phyloP scores from a whole-genome alignment of 768 basidiomycete species.

The Lepiota venenata region DNA sequence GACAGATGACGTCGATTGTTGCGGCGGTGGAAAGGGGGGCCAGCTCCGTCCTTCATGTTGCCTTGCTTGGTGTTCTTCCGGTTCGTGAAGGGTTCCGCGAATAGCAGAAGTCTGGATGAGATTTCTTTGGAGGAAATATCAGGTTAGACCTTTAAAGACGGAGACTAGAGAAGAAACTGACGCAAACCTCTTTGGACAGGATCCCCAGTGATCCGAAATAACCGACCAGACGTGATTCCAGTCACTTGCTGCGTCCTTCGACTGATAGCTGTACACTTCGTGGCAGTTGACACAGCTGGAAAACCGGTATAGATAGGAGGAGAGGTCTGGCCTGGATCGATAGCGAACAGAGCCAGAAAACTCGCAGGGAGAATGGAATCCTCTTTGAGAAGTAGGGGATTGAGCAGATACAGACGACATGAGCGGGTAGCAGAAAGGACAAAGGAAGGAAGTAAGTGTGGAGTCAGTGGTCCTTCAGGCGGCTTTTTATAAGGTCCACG shows the following conservation, averaged over 20 bases:
- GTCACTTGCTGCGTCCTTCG: neutral
- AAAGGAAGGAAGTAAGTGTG: conserved; percentile 8
- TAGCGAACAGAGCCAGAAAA: neutral
- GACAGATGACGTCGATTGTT: neutral
- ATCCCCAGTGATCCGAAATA: conserved; percentile 5
- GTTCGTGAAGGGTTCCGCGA: neutral
- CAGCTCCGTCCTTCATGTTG: neutral
- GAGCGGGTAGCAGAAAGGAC: neutral
- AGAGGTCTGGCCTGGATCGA: neutral
- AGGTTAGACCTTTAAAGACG: neutral
- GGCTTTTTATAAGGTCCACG: conserved; percentile 4
- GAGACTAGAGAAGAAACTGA: neutral
- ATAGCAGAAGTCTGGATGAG: conserved; percentile 7
- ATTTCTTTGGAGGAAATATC: neutral
- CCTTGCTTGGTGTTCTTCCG: neutral
- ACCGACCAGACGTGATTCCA: neutral
- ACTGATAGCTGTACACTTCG: neutral
- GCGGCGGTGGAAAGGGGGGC: neutral
- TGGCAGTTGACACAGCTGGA: conserved; percentile 6
- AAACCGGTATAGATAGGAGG: neutral
- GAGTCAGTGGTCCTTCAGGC: conserved; percentile 9
- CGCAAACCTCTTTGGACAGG: conserved; percentile 5
- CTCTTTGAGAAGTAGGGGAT: neutral
- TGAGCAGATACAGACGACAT: neutral
- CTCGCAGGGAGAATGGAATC: neutral